These are phyloP conservation scores for Colletotrichum kahawae DNA, from an alignment of 2,329 filamentous ascomycete genomes.

Conservation along the genomic window DNA sequence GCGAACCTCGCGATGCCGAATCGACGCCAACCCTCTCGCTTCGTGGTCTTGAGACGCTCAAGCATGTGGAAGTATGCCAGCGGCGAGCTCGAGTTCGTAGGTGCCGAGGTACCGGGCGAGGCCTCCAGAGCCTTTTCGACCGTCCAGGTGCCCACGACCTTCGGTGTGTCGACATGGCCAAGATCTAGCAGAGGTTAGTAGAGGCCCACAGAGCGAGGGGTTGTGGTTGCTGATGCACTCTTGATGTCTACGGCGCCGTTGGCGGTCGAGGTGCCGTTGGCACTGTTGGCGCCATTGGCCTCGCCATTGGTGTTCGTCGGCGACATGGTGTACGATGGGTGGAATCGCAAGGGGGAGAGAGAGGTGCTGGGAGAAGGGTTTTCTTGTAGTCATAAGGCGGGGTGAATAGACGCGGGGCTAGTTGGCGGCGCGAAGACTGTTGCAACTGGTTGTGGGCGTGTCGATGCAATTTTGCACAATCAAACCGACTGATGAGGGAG, in stretches of 20 bases:
- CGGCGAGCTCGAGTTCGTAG: slow-evolving; percentile 71
- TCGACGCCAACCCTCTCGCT: slow-evolving; percentile 93
- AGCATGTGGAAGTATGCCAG: slow-evolving; percentile 94
- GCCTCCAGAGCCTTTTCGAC: slow-evolving; percentile 25
- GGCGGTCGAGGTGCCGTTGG: not conserved
- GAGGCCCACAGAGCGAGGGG: not conserved
- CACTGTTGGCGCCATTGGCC: no score
- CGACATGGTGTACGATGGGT: not conserved
- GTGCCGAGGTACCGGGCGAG: slow-evolving; percentile 42
- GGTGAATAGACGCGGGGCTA: not conserved
- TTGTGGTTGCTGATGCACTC: not conserved
- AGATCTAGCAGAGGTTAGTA: slow-evolving; percentile 21
- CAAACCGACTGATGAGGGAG: not conserved
- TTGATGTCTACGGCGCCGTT: slow-evolving; percentile 16
- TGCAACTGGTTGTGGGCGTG: not conserved
- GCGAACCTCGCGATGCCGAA: slow-evolving; percentile 73
- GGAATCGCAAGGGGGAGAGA: not conserved
- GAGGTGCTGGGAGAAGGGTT: not conserved
- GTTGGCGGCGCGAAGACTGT: not conserved
- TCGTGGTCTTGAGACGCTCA: slow-evolving; percentile 92
- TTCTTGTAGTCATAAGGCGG: not conserved
- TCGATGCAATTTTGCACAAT: not conserved
- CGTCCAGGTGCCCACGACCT: slow-evolving; percentile 28
- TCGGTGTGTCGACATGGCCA: slow-evolving; percentile 26
- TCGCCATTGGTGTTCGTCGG: not conserved